phyloP scores from a whole-genome alignment of 2,329 filamentous ascomycete genomes.

The Penicillium carneum region DNA sequence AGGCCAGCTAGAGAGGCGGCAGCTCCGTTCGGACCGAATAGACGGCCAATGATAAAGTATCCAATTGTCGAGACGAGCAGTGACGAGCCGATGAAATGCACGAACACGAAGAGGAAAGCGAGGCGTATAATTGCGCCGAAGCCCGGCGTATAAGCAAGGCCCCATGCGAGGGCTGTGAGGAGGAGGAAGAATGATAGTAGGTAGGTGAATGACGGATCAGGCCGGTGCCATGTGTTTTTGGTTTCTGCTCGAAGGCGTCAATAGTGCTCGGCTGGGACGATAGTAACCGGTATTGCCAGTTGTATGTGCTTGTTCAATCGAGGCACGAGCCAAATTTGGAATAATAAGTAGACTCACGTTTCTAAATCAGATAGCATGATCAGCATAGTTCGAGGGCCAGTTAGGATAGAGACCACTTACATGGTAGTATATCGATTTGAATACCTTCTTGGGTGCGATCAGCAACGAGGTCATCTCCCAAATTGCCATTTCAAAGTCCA shows the following conservation, averaged over 20 bases:
- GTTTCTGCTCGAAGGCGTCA: slow-evolving; percentile 59
- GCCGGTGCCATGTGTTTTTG: slow-evolving; percentile 73
- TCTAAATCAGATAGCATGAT: slow-evolving; percentile 39
- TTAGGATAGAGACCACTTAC: slow-evolving; percentile 51
- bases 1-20: slow-evolving; percentile 56
- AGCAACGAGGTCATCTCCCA: slow-evolving; percentile 75
- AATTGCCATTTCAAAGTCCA: slow-evolving; percentile 77
- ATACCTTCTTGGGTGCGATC: slow-evolving; percentile 74
- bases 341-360: slow-evolving; percentile 44
- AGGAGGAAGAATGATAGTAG: slow-evolving; percentile 71
- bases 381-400: slow-evolving; percentile 19
- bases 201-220: slow-evolving; percentile 74
- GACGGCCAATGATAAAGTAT: slow-evolving; percentile 68
- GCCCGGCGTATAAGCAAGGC: slow-evolving; percentile 60
- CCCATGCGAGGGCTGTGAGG: slow-evolving; percentile 64
- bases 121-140: slow-evolving; percentile 58
- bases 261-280: slow-evolving; percentile 7
- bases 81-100: slow-evolving; percentile 69
- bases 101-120: slow-evolving; percentile 58
- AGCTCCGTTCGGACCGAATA: slow-evolving; percentile 64
- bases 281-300: neutral
- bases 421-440: slow-evolving; percentile 74
- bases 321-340: neutral
- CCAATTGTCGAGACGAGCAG: slow-evolving; percentile 67
- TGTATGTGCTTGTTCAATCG: neutral